Conservation (phyloP, 2,329 filamentous ascomycete genomes). For the Podosphaera aphanis region DNA sequence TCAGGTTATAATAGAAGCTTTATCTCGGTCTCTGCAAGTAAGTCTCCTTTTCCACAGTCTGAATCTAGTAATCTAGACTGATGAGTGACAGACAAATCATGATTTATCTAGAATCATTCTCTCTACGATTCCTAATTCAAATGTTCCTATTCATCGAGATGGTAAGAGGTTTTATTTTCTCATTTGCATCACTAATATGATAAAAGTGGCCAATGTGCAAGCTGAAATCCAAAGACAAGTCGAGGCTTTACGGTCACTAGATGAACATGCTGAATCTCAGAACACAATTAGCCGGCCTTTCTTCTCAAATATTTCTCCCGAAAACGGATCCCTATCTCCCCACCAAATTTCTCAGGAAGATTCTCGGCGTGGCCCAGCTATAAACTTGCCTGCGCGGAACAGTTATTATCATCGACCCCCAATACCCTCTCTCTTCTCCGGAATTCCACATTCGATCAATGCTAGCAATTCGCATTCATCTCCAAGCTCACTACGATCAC, state of each 20-base stretch:
- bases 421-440: constrained; percentile 59
- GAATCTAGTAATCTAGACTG: constrained; percentile 3
- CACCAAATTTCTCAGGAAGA: constrained; percentile 74
- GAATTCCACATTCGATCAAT: constrained; percentile 58
- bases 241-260: constrained; percentile 30
- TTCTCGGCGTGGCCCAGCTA: constrained; percentile 41
- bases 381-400: constrained; percentile 26
- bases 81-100: constrained; percentile 47
- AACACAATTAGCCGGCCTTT: constrained; percentile 41
- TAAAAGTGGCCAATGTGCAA: constrained; percentile 31
- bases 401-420: constrained; percentile 48
- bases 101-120: constrained; percentile 59
- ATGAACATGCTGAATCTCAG: constrained; percentile 43
- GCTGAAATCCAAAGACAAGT: constrained; percentile 36
- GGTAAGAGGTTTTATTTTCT: constrained; percentile 27
- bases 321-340: constrained; percentile 65
- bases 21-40: constrained; percentile 48
- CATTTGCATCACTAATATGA: neutral
- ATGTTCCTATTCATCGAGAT: constrained; percentile 60
- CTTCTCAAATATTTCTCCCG: constrained; percentile 35
- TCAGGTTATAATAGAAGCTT: constrained; percentile 57
- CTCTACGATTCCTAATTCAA: constrained; percentile 48
- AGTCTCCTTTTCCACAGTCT: constrained; percentile 8
- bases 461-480: constrained; percentile 42
- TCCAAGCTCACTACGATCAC: constrained; percentile 47